Evolutionary conservation across 768 basidiomycete species (phyloP), one percentile per base, ranked within the genome.

Genomic region (Vararia minispora): DNA sequence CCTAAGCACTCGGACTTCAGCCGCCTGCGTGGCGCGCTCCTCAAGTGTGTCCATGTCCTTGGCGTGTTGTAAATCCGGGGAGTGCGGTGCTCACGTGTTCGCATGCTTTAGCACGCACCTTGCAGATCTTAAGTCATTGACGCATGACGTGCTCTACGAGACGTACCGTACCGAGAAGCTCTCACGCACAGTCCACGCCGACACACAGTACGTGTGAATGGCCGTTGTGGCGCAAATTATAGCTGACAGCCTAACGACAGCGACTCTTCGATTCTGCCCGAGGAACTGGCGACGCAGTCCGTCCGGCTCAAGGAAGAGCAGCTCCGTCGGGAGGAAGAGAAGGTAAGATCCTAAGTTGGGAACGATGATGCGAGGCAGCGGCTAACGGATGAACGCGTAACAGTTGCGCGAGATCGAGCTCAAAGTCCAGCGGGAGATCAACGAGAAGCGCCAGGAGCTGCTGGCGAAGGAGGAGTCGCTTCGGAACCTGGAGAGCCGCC

Each of bases 1-100:
- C 90, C 91, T n/a, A 85, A 89, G 58, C 95, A 99, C 65, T 95
- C 88, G n/a, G 95, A 99, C 66, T 98, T 98, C 59, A 86, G 84
- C 60, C 71, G 90, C 41, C 74, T 99, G 43, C 69, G 94, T 50
- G 84, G 85, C 46, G 94, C 92, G 28, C 68, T 99, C 39, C 71
- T 99, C 51, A 85, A 84, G 89, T 91, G 57, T 52, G 68, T 60
- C 7, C 6, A 12, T 27, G 35, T 29, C 17, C 20, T 21, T 12
- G n/a, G n/a, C n/a, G n/a, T n/a, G n/a, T n/a, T n/a, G n/a, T n/a
- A n/a, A n/a, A n/a, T n/a, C n/a, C n/a, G n/a, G n/a, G n/a, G 12
- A 8, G 12, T 17, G 34, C 10, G 8, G 9, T 40, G 24, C 35
- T 39, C 27, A 52, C 36, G 20, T 21, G 29, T 33, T n/a, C 16